Conservation (phyloP, 139 green algal species). For the Chlamydomonas sp. region DNA sequence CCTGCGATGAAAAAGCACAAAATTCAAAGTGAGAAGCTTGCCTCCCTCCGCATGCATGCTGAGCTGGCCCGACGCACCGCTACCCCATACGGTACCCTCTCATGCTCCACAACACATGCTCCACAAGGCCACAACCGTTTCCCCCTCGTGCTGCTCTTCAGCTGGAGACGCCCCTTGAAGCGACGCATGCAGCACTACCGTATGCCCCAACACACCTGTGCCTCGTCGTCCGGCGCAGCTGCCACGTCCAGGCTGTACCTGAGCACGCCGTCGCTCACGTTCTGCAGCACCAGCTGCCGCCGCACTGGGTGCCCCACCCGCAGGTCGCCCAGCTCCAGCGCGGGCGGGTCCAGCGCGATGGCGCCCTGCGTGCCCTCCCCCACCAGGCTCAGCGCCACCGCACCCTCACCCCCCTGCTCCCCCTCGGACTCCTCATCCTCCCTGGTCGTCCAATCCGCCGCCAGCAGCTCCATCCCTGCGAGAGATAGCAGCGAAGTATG, state of each 20-base stretch:
- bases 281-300: conserved; percentile 60
- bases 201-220: conserved; percentile 14
- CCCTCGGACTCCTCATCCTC: background rate
- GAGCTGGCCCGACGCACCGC: too few relatives aligned
- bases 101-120: too few relatives aligned
- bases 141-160: too few relatives aligned
- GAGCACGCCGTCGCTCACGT: conserved; percentile 73
- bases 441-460: background rate
- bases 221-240: conserved; percentile 47
- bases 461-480: background rate
- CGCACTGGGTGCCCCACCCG: conserved; percentile 59
- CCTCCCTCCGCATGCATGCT: too few relatives aligned
- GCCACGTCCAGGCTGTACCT: conserved; percentile 66
- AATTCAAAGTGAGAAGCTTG: too few relatives aligned
- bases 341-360: conserved; percentile 64
- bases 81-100: too few relatives aligned
- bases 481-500: background rate
- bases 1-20: background rate
- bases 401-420: background rate
- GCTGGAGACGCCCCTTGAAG: too few relatives aligned
- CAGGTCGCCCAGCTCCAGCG: conserved; percentile 59
- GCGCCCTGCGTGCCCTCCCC: conserved; percentile 68
- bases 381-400: conserved; percentile 52
- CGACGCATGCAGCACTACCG: too few relatives aligned
- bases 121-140: too few relatives aligned